phyloP scores from a whole-genome alignment of 805 yeast genomes.

The Clavispora santaluciae region DNA sequence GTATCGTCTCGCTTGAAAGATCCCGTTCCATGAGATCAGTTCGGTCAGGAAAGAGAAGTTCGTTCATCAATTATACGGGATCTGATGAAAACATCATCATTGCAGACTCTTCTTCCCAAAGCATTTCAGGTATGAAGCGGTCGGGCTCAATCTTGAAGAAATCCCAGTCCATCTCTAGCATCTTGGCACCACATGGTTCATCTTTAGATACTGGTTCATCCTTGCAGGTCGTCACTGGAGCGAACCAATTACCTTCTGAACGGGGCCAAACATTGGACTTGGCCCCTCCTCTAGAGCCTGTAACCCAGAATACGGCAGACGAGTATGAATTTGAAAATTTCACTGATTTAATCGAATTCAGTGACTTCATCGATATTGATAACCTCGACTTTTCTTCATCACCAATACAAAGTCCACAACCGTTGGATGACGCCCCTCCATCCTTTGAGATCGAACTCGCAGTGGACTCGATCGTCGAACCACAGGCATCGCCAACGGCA shows the following conservation, averaged over 20 bases:
- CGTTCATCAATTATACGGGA: constrained; percentile 37
- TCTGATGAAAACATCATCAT: constrained; percentile 38
- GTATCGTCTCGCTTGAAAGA: constrained; percentile 68
- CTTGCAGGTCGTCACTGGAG: not conserved
- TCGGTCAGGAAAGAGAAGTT: constrained; percentile 31
- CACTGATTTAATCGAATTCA: constrained; percentile 36
- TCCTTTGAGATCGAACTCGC: too few relatives aligned
- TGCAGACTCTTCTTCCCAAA: constrained; percentile 10
- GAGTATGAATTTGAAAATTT: constrained; percentile 14
- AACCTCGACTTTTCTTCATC: constrained; percentile 28
- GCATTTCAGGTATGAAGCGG: constrained; percentile 22
- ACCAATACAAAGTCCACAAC: constrained; percentile 3
- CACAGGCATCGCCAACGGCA: too few relatives aligned
- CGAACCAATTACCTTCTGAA: not conserved
- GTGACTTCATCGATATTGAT: constrained; percentile 38
- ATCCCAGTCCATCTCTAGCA: constrained; percentile 20
- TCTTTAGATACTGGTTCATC: not conserved
- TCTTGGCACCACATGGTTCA: constrained; percentile 11
- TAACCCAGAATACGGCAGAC: not conserved
- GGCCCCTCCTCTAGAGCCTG: not conserved
- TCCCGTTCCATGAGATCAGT: constrained; percentile 55
- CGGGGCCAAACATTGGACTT: not conserved
- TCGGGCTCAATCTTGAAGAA: constrained; percentile 38
- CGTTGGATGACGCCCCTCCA: not conserved
- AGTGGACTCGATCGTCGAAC: too few relatives aligned